Evolutionary conservation across 1,139 yeast genomes (phyloP).

Genomic region (Diutina siamensis): DNA sequence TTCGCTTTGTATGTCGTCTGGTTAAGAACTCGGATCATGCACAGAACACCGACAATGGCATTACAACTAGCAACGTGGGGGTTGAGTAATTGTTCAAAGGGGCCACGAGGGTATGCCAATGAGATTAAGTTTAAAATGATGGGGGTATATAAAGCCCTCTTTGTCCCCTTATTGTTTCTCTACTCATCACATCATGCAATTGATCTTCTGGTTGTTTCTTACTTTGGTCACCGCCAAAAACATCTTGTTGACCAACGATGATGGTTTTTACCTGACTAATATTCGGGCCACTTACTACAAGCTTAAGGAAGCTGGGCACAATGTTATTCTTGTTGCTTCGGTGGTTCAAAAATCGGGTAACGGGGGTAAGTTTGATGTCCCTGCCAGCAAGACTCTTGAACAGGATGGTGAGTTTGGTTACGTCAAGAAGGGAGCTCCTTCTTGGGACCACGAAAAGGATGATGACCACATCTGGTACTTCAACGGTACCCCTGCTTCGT

Average conservation of each 20-base stretch:
- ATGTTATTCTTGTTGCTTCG: slow-evolving; percentile 46
- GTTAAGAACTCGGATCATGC: no score
- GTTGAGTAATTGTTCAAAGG: no score
- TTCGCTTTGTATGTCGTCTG: no score
- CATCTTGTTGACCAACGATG: slow-evolving; percentile 49
- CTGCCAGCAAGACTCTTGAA: slow-evolving; percentile 28
- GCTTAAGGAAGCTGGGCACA: slow-evolving; percentile 43
- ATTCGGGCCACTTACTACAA: slow-evolving; percentile 48
- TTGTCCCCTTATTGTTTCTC: no score
- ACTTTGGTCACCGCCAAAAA: slow-evolving; percentile 18
- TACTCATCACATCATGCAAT: neutral
- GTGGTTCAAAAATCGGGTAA: slow-evolving; percentile 49
- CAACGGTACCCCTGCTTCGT: slow-evolving; percentile 37
- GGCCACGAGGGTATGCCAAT: no score
- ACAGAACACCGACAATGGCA: no score
- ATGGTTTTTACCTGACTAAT: slow-evolving; percentile 48
- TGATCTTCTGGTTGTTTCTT: neutral
- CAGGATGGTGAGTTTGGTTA: slow-evolving; percentile 32
- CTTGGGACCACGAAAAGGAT: slow-evolving; percentile 35
- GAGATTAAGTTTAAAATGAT: no score
- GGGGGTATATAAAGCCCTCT: no score
- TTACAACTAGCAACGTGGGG: no score
- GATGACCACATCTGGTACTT: slow-evolving; percentile 37
- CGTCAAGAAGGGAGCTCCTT: slow-evolving; percentile 30
- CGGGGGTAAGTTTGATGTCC: slow-evolving; percentile 42